Conservation (phyloP, 768 basidiomycete species). For the Lepiota venenata region DNA sequence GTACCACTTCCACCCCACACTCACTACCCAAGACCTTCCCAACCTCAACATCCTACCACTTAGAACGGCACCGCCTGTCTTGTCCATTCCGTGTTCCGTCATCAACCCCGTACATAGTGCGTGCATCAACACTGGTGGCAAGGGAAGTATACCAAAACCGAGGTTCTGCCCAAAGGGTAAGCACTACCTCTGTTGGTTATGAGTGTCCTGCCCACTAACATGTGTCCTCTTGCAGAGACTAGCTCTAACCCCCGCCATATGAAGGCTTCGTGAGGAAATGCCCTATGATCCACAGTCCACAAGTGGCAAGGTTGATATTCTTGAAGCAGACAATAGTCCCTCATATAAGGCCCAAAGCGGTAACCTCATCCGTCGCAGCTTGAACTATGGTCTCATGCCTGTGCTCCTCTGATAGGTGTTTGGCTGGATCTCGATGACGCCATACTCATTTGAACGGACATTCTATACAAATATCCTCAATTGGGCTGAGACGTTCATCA, state of each 20-base stretch:
- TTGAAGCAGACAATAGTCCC: slow-evolving; percentile 59
- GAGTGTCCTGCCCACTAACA: slow-evolving; percentile 21
- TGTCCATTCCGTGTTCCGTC: slow-evolving; percentile 38
- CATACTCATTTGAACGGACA: slow-evolving; percentile 30
- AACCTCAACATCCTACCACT: slow-evolving; percentile 49
- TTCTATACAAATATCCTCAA: slow-evolving; percentile 80
- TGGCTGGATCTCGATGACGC: slow-evolving; percentile 60
- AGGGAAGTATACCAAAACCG: slow-evolving; percentile 57
- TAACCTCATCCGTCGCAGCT: slow-evolving; percentile 54
- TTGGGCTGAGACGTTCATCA: slow-evolving; percentile 70
- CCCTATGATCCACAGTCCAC: slow-evolving; percentile 63
- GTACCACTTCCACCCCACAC: slow-evolving; percentile 80
- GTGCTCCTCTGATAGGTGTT: slow-evolving; percentile 47
- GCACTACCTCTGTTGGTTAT: slow-evolving; percentile 40
- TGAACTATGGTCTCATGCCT: slow-evolving; percentile 66
- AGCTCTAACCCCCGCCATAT: slow-evolving; percentile 78
- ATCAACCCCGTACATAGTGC: slow-evolving; percentile 81
- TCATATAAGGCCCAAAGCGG: slow-evolving; percentile 53
- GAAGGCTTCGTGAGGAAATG: slow-evolving; percentile 66
- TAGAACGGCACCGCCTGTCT: slow-evolving; percentile 32
- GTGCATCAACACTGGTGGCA: slow-evolving; percentile 65
- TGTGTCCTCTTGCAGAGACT: slow-evolving; percentile 32
- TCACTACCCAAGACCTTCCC: slow-evolving; percentile 51
- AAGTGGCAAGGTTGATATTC: slow-evolving; percentile 54
- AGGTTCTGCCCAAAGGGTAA: slow-evolving; percentile 54